Percentiles rank a stretch among this genome's conserved stretches.
These are phyloP conservation scores for Dioscorea dumetorum DNA, from an alignment of 106 monocot species.

Conservation along the genomic window DNA sequence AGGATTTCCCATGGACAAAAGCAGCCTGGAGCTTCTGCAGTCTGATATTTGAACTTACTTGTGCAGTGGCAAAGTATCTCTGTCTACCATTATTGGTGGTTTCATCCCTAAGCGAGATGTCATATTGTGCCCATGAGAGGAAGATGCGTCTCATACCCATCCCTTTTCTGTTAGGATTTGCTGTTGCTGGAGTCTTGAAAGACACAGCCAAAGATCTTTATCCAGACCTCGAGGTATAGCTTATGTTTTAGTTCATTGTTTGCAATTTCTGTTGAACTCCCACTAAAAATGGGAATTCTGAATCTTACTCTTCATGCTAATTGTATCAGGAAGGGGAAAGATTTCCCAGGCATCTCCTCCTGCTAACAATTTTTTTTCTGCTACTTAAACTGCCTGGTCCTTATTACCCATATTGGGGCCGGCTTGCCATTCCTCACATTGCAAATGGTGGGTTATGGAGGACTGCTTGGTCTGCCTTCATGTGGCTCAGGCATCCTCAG, in stretches of 20 bases:
- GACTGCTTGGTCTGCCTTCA: slow-evolving; percentile 38
- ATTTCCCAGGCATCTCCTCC: slow-evolving; percentile 49
- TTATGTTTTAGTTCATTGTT: background rate
- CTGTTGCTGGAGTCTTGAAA: slow-evolving; percentile 29
- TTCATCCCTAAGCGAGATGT: slow-evolving; percentile 78
- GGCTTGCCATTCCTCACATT: slow-evolving; percentile 66
- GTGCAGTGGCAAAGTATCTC: slow-evolving; percentile 48
- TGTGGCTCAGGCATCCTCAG: slow-evolving; percentile 32
- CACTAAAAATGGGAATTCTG: background rate
- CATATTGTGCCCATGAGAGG: slow-evolving; percentile 72
- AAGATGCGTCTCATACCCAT: slow-evolving; percentile 54
- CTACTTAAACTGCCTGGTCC: slow-evolving; percentile 71
- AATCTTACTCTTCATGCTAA: slow-evolving; percentile 2
- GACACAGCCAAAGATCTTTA: slow-evolving; percentile 29
- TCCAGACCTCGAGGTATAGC: slow-evolving; percentile 33
- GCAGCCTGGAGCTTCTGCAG: slow-evolving; percentile 10
- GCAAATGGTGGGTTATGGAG: slow-evolving; percentile 81
- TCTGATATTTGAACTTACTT: slow-evolving; percentile 25
- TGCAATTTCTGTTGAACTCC: background rate
- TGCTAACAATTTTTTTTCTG: slow-evolving; percentile 42
- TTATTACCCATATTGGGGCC: slow-evolving; percentile 66
- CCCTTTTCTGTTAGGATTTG: slow-evolving; percentile 53
- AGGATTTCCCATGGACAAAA: slow-evolving; percentile 55
- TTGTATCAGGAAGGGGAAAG: slow-evolving; percentile 30
- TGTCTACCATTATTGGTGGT: slow-evolving; percentile 44